phyloP scores from a whole-genome alignment of 345 rosid species.

The Arabidopsis thaliana region TAIR10.1 NC_003071.7:257001-257500 shows the following conservation, averaged over 20 bases:
- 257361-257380: neutral
- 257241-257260: slow-evolving; percentile 56
- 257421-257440: slow-evolving; percentile 36
- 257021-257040: slow-evolving; percentile 68
- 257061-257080: slow-evolving; percentile 85
- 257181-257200: slow-evolving; percentile 75
- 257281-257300: slow-evolving; percentile 31
- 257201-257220: slow-evolving; percentile 83
- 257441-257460: slow-evolving; percentile 41
- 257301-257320: slow-evolving; percentile 39
- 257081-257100: slow-evolving; percentile 65
- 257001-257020: slow-evolving; percentile 39
- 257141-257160: slow-evolving; percentile 81
- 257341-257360: slow-evolving; percentile 41
- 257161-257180: slow-evolving; percentile 87
- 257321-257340: slow-evolving; percentile 58
- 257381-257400: slow-evolving; percentile 28
- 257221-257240: slow-evolving; percentile 49
- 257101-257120: slow-evolving; percentile 65
- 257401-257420: neutral
- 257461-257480: slow-evolving; percentile 53
- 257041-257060: slow-evolving; percentile 67
- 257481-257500: slow-evolving; percentile 41
- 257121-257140: slow-evolving; percentile 70
- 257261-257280: slow-evolving; percentile 43